Percentiles rank a stretch among this genome's conserved stretches.
Conservation (phyloP, 192 early-diverging fungal species). For the Rhizoclosmatium sp. region DNA sequence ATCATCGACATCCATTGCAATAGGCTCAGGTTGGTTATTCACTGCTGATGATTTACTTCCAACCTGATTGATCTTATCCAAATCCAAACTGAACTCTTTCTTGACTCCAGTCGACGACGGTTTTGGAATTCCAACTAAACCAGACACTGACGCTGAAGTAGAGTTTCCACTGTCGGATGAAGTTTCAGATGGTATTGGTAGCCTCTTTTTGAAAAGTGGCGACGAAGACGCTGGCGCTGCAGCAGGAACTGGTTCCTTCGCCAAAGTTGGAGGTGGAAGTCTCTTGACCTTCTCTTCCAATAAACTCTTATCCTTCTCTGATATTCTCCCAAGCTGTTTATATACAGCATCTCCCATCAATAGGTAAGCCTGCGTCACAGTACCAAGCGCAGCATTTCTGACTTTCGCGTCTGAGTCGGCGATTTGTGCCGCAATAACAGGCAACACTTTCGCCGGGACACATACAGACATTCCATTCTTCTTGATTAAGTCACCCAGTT, state of each 20-base stretch:
- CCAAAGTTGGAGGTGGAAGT: constrained; percentile 38
- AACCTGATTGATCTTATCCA: constrained; percentile 35
- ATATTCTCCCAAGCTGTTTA: constrained; percentile 72
- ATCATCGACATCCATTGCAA: constrained; percentile 9
- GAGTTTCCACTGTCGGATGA: neutral
- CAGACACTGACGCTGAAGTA: constrained; percentile 19
- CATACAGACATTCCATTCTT: constrained; percentile 71
- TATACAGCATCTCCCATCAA: constrained; percentile 78
- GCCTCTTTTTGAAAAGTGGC: constrained; percentile 25
- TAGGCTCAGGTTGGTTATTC: neutral
- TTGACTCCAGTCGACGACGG: constrained; percentile 20
- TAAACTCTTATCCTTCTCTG: constrained; percentile 84
- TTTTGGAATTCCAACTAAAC: constrained; percentile 38
- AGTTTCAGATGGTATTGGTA: neutral
- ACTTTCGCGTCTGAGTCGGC: constrained; percentile 84
- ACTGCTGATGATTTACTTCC: neutral
- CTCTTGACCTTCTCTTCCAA: constrained; percentile 81
- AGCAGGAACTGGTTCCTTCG: neutral
- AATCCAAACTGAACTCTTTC: constrained; percentile 52
- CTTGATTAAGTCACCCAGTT: constrained; percentile 76
- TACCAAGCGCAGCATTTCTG: constrained; percentile 78
- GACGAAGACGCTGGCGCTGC: constrained; percentile 4
- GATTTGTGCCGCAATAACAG: constrained; percentile 75
- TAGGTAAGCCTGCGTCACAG: constrained; percentile 76
- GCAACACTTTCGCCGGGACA: constrained; percentile 70